Evolutionary conservation across 2,329 filamentous ascomycete genomes (phyloP).

Genomic region (Claviceps paspali): DNA sequence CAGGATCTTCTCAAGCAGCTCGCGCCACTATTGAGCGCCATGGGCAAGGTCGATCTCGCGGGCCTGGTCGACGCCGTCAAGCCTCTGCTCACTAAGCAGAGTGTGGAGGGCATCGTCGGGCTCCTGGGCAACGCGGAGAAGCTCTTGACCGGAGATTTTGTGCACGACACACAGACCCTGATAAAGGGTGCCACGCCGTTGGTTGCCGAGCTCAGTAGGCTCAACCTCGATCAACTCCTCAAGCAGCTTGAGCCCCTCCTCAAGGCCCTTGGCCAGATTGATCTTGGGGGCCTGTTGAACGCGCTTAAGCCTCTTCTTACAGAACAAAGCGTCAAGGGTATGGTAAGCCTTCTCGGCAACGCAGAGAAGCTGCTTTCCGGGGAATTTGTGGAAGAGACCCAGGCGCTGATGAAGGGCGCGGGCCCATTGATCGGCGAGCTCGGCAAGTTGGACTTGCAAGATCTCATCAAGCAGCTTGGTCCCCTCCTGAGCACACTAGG

Average conservation of each 20-base stretch:
- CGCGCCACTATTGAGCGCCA: constrained; percentile 9
- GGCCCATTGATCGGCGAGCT: neutral
- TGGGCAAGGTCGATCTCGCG: constrained; percentile 17
- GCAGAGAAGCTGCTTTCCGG: neutral
- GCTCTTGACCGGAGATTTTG: constrained; percentile 15
- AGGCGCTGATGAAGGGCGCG: neutral
- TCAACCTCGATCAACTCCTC: neutral
- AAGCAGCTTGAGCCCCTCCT: neutral
- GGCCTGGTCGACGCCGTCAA: constrained; percentile 13
- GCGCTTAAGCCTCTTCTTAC: constrained; percentile 15
- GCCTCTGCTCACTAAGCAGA: constrained; percentile 17
- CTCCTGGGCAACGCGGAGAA: constrained; percentile 18
- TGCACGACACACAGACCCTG: constrained; percentile 11
- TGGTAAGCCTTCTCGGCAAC: neutral
- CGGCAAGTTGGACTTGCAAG: neutral
- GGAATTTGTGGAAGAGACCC: neutral
- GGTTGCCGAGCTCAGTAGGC: neutral
- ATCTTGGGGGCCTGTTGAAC: constrained; percentile 16
- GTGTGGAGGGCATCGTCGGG: constrained; percentile 17
- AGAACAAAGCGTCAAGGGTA: constrained; percentile 12
- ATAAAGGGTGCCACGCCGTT: neutral
- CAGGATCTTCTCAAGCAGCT: constrained; percentile 10
- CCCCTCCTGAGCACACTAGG: neutral
- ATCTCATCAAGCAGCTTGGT: neutral
- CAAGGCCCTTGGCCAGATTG: constrained; percentile 11